These are phyloP conservation scores for Phtheirospermum japonicum DNA, from an alignment of 257 asterid genomes.

Conservation along the genomic window DNA sequence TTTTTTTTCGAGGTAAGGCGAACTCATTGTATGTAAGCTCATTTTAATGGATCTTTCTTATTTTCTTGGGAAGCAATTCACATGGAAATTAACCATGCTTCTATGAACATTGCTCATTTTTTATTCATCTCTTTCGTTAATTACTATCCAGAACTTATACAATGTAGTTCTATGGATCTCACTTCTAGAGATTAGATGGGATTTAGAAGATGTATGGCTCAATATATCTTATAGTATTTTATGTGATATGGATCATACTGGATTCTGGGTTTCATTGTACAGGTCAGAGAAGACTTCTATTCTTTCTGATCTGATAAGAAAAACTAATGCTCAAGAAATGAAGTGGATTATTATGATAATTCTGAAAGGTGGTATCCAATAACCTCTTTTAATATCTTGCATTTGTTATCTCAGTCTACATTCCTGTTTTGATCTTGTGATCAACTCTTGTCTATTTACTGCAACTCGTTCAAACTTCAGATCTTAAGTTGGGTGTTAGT, in stretches of 20 bases:
- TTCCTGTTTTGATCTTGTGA: neutral
- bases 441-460: conserved; percentile 17
- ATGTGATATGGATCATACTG: conserved; percentile 24
- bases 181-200: conserved; percentile 20
- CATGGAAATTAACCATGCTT: conserved; percentile 7
- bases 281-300: conserved; percentile 69
- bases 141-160: neutral
- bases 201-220: conserved; percentile 13
- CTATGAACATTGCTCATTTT: conserved; percentile 4
- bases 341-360: conserved; percentile 98
- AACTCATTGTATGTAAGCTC: neutral
- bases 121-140: neutral
- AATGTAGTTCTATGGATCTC: conserved; percentile 10
- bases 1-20: conserved; percentile 35
- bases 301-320: conserved; percentile 76
- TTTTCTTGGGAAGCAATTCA: conserved; percentile 7
- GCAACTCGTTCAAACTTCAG: conserved; percentile 36
- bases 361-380: conserved; percentile 65
- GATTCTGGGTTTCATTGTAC: conserved; percentile 33
- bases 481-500: conserved; percentile 92
- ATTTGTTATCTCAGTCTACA: conserved; percentile 7
- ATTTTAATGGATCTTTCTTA: neutral
- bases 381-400: conserved; percentile 14
- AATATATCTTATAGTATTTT: conserved; percentile 12
- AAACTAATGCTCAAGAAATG: conserved; percentile 95